phyloP scores from a whole-genome alignment of 192 early-diverging fungal genomes.

The Funneliformis geosporum region DNA sequence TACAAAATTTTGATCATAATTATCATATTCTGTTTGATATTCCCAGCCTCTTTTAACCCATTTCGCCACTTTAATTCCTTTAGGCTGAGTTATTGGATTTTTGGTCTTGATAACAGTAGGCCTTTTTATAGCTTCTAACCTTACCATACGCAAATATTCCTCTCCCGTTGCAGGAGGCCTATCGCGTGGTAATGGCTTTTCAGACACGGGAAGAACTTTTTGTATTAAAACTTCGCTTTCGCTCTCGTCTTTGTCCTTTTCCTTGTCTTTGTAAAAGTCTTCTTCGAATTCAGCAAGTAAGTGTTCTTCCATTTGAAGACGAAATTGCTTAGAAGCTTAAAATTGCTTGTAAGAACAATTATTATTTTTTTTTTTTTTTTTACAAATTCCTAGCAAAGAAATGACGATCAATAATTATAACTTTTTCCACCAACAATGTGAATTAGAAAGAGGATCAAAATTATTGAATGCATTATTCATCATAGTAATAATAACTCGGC shows the following conservation, averaged over 20 bases:
- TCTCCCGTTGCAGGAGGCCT: constrained; percentile 27
- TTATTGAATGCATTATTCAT: too few species aligned
- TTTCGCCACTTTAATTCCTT: neutral
- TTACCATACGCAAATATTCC: constrained; percentile 31
- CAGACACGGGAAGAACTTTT: neutral
- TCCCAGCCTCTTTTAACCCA: constrained; percentile 33
- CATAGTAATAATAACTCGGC: too few species aligned
- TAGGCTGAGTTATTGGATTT: neutral
- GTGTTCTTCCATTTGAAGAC: neutral
- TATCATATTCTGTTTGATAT: neutral
- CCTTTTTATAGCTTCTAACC: constrained; percentile 20
- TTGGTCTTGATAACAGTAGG: neutral
- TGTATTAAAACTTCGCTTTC: neutral
- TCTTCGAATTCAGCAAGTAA: neutral
- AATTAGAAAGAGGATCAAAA: too few species aligned
- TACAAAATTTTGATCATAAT: neutral
- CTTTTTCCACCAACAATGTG: too few species aligned
- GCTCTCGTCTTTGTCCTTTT: neutral
- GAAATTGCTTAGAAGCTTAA: too few species aligned
- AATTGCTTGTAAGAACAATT: too few species aligned
- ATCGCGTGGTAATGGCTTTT: neutral
- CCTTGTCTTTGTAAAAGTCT: neutral
- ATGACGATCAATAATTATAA: too few species aligned
- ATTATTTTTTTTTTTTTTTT: too few species aligned
- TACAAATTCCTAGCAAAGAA: too few species aligned